phyloP scores from a whole-genome alignment of 225 moss, liverwort and hornwort species.

The Pseudoscleropodium purum region DNA sequence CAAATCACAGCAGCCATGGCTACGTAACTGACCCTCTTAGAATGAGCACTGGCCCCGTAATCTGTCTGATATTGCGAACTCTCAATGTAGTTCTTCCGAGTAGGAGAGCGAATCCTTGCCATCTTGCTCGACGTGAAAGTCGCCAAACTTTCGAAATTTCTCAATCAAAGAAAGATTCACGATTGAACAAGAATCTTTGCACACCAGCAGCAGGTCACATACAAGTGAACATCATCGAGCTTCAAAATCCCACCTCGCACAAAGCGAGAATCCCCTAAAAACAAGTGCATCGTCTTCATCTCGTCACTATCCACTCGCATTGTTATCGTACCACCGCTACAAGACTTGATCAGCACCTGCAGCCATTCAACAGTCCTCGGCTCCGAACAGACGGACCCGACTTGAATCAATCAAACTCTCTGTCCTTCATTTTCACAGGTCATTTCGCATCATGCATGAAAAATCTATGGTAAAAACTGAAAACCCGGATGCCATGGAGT shows the following conservation, averaged over 20 bases:
- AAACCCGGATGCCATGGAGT: not conserved
- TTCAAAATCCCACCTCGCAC: not conserved
- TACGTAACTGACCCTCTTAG: slow-evolving; percentile 30
- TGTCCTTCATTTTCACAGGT: slow-evolving; percentile 5
- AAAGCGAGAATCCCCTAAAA: not conserved
- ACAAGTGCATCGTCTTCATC: slow-evolving; percentile 14
- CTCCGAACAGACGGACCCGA: not conserved
- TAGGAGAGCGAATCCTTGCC: slow-evolving; percentile 8
- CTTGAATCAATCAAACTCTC: not conserved
- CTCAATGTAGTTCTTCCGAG: slow-evolving; percentile 12
- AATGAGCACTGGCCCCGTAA: slow-evolving; percentile 18
- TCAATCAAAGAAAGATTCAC: not conserved
- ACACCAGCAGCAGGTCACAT: not conserved
- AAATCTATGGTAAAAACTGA: not conserved
- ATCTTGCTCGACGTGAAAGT: not conserved
- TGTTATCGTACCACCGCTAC: not conserved
- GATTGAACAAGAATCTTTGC: not conserved
- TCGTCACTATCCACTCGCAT: not conserved
- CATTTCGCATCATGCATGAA: not conserved
- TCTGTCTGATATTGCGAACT: slow-evolving; percentile 27
- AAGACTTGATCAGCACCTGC: slow-evolving; percentile 5
- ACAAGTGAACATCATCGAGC: not conserved
- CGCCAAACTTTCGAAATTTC: not conserved
- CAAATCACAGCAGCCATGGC: slow-evolving; percentile 42
- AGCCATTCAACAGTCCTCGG: not conserved